Evolutionary conservation across 805 yeast genomes (phyloP).

Genomic region (Maudiozyma barnettii): DNA sequence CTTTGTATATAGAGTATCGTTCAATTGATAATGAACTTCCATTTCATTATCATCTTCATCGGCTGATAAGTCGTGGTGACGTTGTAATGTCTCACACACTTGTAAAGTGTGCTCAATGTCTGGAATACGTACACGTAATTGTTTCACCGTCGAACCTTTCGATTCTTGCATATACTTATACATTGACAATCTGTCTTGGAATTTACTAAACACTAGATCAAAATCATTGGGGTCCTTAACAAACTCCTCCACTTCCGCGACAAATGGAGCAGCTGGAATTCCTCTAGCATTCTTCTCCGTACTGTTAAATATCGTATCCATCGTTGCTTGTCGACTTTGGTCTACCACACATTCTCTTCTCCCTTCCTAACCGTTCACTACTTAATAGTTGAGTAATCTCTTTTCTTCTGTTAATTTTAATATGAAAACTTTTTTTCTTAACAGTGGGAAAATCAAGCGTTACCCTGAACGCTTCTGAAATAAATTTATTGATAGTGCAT

Average conservation of each 20-base stretch:
- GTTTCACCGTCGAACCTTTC: conserved; percentile 20
- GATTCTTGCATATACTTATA: conserved; percentile 74
- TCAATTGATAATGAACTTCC: conserved; percentile 78
- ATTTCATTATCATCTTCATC: conserved; percentile 23
- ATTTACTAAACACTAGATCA: conserved; percentile 55
- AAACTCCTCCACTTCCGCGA: conserved; percentile 70
- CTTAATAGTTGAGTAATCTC: too few species aligned
- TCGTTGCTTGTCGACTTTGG: conserved; percentile 3
- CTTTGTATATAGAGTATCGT: conserved; percentile 82
- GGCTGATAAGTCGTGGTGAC: background rate
- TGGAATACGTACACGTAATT: conserved; percentile 57
- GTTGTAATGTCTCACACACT: conserved; percentile 44
- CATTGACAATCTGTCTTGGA: conserved; percentile 83
- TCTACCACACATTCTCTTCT: too few species aligned
- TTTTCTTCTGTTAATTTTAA: too few species aligned
- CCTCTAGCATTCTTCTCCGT: conserved; percentile 79
- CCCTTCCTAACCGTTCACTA: too few species aligned
- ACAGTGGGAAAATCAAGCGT: too few species aligned
- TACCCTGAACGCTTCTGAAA: too few species aligned
- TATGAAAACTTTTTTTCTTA: too few species aligned
- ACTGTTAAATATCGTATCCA: conserved; percentile 35
- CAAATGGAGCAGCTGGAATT: conserved; percentile 92
- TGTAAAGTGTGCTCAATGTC: conserved; percentile 81
- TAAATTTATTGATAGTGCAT: too few species aligned
- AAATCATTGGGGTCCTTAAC: conserved; percentile 63